Base-by-base conservation (phyloP, 2,329 filamentous ascomycete species). In the Annulohypoxylon truncatum region DNA sequence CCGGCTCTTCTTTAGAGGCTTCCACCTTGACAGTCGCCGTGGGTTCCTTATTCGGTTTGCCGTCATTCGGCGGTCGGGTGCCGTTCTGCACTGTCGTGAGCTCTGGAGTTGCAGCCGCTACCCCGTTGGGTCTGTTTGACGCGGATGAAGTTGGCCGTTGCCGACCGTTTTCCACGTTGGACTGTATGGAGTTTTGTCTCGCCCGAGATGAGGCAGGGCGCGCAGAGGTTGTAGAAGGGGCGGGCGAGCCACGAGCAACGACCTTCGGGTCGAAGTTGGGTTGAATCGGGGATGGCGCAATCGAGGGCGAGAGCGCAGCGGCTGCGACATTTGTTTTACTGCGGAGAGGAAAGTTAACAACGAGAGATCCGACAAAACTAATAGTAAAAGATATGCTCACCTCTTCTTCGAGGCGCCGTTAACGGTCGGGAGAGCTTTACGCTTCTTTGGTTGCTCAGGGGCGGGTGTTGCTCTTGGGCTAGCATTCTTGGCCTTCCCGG, bases 351-450 rank as follows among this genome's bases (percentile, higher is more conserved):
- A 24, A 20, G 55, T 56, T 68, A 71, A 54, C 33, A 47, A 64
- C 9, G 44, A 48, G n/a, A 20, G 24, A 55, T 74, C 67, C 74
- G 58, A 24, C 6, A 46, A 10, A 31, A 7, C 22, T 38, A 26
- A 10, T 28, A 31, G 24, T 51, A 64, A 12, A 60, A 28, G 48
- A 20, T 48, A 20, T 55, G 81, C 84, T 74, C 84, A 92, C 91
- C 89, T 95, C 81, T 94, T 97, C 81, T 95, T 94, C 28, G 88
- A 78, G 70, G 89, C 88, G n/a, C 88, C 85, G 70, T 92, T 92
- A 3, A 87, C 86, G 1, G 87, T 85, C 63, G 81, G 88, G 64
- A 85, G 82, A 69, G 81, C 92, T 84, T 85, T 94, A 80, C 79
- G 88, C 81, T 86, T 93, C 81, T 94, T 95, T 62, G 90, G 90